Evolutionary conservation across 2,329 filamentous ascomycete genomes (phyloP).

Genomic region (Trichoderma aggressivum): DNA sequence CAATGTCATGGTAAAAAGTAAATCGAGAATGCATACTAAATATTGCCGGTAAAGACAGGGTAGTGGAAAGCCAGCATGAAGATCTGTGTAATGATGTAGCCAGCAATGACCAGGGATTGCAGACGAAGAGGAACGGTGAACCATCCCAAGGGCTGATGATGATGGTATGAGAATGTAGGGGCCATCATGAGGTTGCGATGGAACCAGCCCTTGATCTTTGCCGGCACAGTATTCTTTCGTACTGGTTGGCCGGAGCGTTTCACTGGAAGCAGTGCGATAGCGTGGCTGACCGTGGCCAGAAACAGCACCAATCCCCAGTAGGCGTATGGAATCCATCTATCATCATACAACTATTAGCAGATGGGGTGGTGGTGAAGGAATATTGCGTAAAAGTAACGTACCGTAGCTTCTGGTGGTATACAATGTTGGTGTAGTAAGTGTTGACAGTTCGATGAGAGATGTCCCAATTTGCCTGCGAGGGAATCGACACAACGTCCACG

Average conservation of each 20-base stretch:
- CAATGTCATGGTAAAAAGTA: too few relatives aligned
- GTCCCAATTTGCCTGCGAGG: slow-evolving; percentile 18
- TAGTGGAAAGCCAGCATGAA: slow-evolving; percentile 31
- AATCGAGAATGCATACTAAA: slow-evolving; percentile 28
- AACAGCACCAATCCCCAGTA: slow-evolving; percentile 21
- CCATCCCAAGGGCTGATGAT: slow-evolving; percentile 31
- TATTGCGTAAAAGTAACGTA: neutral
- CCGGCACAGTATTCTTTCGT: neutral
- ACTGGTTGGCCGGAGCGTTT: slow-evolving; percentile 5
- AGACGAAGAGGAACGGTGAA: slow-evolving; percentile 36
- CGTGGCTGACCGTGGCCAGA: slow-evolving; percentile 15
- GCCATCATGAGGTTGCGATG: slow-evolving; percentile 20
- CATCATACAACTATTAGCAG: neutral
- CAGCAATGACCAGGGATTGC: slow-evolving; percentile 33
- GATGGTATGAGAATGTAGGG: slow-evolving; percentile 21
- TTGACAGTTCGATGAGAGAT: slow-evolving; percentile 12
- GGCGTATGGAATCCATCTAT: slow-evolving; percentile 20
- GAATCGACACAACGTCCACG: slow-evolving; percentile 9
- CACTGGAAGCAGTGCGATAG: slow-evolving; percentile 9
- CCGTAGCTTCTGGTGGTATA: slow-evolving; percentile 3
- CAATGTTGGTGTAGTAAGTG: slow-evolving; percentile 8
- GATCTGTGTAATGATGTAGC: slow-evolving; percentile 33
- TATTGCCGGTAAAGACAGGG: slow-evolving; percentile 29
- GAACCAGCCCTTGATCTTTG: slow-evolving; percentile 14
- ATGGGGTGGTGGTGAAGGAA: neutral